phyloP scores from a whole-genome alignment of 495 filamentous ascomycete genomes.

The Aspergillus homomorphus region DNA sequence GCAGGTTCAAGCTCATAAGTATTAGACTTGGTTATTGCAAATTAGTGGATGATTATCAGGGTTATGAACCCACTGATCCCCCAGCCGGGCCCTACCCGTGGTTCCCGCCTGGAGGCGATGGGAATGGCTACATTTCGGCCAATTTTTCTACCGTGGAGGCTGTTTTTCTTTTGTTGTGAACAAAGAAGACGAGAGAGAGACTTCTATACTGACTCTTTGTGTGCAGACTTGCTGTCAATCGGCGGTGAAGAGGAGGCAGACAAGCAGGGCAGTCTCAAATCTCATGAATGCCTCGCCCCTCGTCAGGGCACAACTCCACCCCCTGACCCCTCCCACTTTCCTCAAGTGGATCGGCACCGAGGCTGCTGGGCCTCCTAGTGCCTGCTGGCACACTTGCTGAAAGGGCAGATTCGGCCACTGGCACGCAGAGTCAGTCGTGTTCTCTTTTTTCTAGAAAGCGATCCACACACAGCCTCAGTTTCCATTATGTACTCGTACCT shows the following conservation, averaged over 20 bases:
- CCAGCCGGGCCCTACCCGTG: background rate
- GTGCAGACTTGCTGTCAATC: background rate
- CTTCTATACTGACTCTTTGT: background rate
- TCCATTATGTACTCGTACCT: slow-evolving; percentile 12
- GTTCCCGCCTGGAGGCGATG: background rate
- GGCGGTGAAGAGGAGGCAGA: background rate
- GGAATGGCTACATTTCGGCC: background rate
- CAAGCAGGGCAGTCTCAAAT: background rate
- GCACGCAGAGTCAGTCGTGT: no score
- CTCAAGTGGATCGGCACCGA: no score
- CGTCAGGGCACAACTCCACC: background rate
- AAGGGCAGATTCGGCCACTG: no score
- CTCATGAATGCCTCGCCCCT: background rate
- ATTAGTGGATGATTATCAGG: slow-evolving; percentile 1
- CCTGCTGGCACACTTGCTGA: no score
- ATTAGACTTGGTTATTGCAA: slow-evolving; percentile 9
- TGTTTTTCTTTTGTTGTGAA: no score
- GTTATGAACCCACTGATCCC: background rate
- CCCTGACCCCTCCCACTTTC: background rate
- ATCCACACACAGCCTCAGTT: slow-evolving; percentile 11
- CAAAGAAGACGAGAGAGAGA: background rate
- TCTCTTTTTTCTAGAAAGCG: slow-evolving; percentile 15
- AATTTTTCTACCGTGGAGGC: background rate
- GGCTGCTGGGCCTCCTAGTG: no score
- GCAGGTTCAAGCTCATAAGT: background rate